Evolutionary conservation across 2,329 filamentous ascomycete species (phyloP).

Genomic region (Tolypocladium cylindrosporum): DNA sequence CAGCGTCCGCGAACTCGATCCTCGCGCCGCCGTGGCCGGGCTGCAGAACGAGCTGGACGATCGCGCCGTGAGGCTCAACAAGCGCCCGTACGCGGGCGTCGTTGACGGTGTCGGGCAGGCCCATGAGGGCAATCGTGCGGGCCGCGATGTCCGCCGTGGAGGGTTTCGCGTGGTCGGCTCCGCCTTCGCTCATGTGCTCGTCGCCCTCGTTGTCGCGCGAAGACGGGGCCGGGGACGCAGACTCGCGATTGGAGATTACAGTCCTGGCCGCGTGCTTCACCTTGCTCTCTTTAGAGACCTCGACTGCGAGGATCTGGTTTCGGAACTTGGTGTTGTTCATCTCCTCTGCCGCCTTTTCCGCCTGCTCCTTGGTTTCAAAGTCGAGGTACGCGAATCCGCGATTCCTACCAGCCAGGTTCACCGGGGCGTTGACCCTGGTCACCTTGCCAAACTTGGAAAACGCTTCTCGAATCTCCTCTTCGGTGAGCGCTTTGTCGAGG

Average conservation of each 20-base stretch:
- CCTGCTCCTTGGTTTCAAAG: slow-evolving; percentile 61
- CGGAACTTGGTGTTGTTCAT: slow-evolving; percentile 64
- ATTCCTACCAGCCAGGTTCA: slow-evolving; percentile 55
- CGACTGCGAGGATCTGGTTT: slow-evolving; percentile 57
- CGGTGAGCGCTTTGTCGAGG: slow-evolving; percentile 49
- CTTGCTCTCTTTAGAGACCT: slow-evolving; percentile 45
- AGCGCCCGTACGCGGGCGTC: slow-evolving; percentile 70
- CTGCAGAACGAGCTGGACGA: slow-evolving; percentile 69
- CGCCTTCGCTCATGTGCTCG: slow-evolving; percentile 24
- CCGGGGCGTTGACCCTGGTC: slow-evolving; percentile 61
- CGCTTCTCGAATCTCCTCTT: slow-evolving; percentile 58
- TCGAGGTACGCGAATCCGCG: slow-evolving; percentile 75
- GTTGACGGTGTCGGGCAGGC: slow-evolving; percentile 86
- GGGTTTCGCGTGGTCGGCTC: slow-evolving; percentile 16
- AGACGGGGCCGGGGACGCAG: slow-evolving; percentile 24
- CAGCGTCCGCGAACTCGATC: slow-evolving; percentile 66
- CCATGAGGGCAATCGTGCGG: slow-evolving; percentile 72
- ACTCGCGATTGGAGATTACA: slow-evolving; percentile 18
- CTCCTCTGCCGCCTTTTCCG: slow-evolving; percentile 53
- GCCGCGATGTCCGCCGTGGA: slow-evolving; percentile 43
- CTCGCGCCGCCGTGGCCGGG: slow-evolving; percentile 79
- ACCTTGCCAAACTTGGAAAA: slow-evolving; percentile 72
- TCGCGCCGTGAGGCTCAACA: slow-evolving; percentile 57
- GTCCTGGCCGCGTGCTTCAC: slow-evolving; percentile 45
- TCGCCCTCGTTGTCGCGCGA: slow-evolving; percentile 27